Evolutionary conservation across 2,329 filamentous ascomycete species (phyloP).

Genomic region (Colletotrichum theobromicola): DNA sequence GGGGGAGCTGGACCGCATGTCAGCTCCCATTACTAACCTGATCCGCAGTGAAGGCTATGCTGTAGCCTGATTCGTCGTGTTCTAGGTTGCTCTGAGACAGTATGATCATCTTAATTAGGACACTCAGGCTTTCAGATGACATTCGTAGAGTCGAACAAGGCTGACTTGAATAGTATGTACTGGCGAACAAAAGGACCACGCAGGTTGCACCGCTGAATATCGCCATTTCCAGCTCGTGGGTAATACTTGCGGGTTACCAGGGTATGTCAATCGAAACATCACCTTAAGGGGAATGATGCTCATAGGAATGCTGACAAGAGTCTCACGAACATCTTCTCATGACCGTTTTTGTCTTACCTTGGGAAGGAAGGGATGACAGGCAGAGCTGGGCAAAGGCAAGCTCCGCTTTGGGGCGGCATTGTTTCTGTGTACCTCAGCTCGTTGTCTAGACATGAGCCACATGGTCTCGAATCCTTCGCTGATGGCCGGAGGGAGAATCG

Average conservation of each 20-base stretch:
- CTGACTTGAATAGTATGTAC: background rate
- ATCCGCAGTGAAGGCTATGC: background rate
- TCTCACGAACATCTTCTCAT: background rate
- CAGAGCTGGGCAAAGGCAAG: background rate
- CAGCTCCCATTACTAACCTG: background rate
- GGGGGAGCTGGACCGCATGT: background rate
- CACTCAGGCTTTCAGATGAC: background rate
- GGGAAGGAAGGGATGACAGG: background rate
- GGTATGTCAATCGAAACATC: background rate
- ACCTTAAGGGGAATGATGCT: background rate
- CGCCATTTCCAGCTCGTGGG: background rate
- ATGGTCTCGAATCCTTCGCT: background rate
- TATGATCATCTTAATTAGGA: background rate
- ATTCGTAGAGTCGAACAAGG: background rate
- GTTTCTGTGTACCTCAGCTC: background rate
- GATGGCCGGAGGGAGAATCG: background rate
- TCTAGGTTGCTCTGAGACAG: background rate
- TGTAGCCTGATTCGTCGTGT: background rate
- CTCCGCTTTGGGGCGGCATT: background rate
- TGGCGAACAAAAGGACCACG: background rate
- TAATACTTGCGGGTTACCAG: background rate
- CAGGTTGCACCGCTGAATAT: background rate
- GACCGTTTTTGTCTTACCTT: background rate
- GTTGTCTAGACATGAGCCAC: background rate
- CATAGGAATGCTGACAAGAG: background rate